phyloP scores from a whole-genome alignment of 257 asterid genomes.

The Galeopsis tetrahit region DNA sequence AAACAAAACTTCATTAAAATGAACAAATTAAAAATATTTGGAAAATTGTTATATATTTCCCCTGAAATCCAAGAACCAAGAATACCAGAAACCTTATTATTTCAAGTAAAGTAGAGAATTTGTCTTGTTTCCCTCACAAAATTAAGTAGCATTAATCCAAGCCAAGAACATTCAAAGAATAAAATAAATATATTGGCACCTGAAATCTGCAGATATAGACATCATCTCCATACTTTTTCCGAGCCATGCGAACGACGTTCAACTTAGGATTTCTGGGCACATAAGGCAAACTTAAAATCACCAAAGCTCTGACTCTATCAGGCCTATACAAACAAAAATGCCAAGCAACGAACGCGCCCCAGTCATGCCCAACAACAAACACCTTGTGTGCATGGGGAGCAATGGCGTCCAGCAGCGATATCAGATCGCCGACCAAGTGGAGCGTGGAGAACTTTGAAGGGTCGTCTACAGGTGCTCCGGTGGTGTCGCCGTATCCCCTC shows the following conservation, averaged over 20 bases:
- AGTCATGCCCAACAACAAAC: constrained; percentile 88
- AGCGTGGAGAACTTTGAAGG: constrained; percentile 54
- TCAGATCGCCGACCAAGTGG: constrained; percentile 72
- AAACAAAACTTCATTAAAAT: too few species aligned
- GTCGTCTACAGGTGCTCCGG: constrained; percentile 65
- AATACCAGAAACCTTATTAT: too few species aligned
- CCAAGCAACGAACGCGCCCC: constrained; percentile 82
- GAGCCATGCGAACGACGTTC: constrained; percentile 34
- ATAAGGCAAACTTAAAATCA: constrained; percentile 57
- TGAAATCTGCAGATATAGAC: constrained; percentile 71
- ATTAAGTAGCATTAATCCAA: not conserved
- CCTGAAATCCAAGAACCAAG: too few species aligned
- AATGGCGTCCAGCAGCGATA: constrained; percentile 58
- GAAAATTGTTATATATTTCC: too few species aligned
- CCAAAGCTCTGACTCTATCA: constrained; percentile 66
- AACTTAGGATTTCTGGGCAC: constrained; percentile 45
- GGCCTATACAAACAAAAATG: constrained; percentile 67
- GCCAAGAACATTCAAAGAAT: too few species aligned
- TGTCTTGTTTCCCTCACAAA: not conserved
- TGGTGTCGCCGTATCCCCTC: constrained; percentile 80
- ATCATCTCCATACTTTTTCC: constrained; percentile 61
- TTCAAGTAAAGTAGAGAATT: not conserved
- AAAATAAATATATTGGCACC: constrained; percentile 35
- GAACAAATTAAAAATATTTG: too few species aligned
- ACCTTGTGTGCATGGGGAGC: constrained; percentile 55